Evolutionary conservation across 768 basidiomycete genomes (phyloP), one percentile per base, ranked within the genome.

Genomic region (Lactifluus piperatus): DNA sequence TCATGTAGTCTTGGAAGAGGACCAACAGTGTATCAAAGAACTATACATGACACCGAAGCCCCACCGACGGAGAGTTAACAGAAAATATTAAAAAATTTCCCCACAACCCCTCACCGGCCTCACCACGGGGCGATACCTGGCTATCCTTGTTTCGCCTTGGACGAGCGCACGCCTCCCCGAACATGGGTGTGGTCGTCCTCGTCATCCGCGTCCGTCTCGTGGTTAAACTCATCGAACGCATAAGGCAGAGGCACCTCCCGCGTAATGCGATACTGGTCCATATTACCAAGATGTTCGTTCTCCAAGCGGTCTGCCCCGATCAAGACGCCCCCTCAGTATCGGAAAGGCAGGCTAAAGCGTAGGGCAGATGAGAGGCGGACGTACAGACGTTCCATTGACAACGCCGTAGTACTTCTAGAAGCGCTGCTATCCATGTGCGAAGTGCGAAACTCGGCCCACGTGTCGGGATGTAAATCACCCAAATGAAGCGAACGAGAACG

Each of bases 321-420:
- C 13, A 32, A n/a, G 29, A 1, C 18, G 32, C 27, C 20, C 10
- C n/a, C 51, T 18, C 8, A n/a, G n/a, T n/a, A 27, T 51, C 26
- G 36, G 34, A 20, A 18, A 30, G 50, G 54, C 56, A 58, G 53
- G n/a, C 34, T 65, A 34, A 54, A 8, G 9, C 41, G 36, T 45
- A 30, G 11, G 37, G 10, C 16, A 51, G 36, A 37, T 22, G 20
- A 44, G 16, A 46, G n/a, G 41, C 18, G 37, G 32, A 71, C 88
- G 66, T 60, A 92, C 90, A 87, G 68, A 94, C 88, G 71, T 95
- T 97, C 95, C 95, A 98, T 64, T 87, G 87, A 72, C 83, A 82
- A 54, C 95, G 78, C 44, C 95, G 74, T 6, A 91, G 65, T 69
- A 92, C 81, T 68, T 98, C 95, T 41, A 91, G 65, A 51, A 86